Evolutionary conservation across 164 flowering plant species (phyloP).

Genomic region (Magnolia officinalis): DNA sequence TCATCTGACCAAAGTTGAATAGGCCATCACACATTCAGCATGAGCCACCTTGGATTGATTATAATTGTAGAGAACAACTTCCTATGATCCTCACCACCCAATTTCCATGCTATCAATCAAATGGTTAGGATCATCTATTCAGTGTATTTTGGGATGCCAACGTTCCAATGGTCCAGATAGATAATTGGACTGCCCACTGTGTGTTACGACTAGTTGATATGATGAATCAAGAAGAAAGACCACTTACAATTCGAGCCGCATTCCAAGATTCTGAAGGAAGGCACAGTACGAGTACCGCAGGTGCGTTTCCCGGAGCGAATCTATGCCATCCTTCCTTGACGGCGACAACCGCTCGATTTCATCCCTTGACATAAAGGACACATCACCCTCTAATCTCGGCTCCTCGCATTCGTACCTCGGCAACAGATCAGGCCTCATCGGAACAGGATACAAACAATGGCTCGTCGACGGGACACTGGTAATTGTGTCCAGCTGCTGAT

Average conservation of each 20-base stretch:
- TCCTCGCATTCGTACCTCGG: slow-evolving; percentile 51
- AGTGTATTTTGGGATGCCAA: too few species aligned
- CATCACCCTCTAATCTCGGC: slow-evolving; percentile 53
- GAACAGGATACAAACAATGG: slow-evolving; percentile 16
- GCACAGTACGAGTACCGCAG: slow-evolving; percentile 90
- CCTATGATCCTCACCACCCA: too few species aligned
- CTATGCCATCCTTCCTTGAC: slow-evolving; percentile 95
- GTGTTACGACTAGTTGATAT: too few species aligned
- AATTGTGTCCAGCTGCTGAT: slow-evolving; percentile 23
- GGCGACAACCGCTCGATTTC: slow-evolving; percentile 90
- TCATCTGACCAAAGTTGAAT: too few species aligned
- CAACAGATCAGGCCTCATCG: slow-evolving; percentile 29
- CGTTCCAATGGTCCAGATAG: too few species aligned
- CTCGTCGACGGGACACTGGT: slow-evolving; percentile 31
- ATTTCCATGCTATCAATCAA: too few species aligned
- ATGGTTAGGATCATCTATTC: too few species aligned
- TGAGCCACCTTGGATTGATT: too few species aligned
- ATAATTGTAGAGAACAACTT: too few species aligned
- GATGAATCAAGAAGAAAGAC: background rate
- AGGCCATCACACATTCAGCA: too few species aligned
- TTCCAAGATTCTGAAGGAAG: slow-evolving; percentile 83
- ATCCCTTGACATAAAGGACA: slow-evolving; percentile 69
- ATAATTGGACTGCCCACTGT: too few species aligned
- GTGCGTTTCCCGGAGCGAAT: slow-evolving; percentile 63
- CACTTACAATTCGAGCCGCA: slow-evolving; percentile 82